Percentiles rank a stretch among this genome's conserved stretches.
Conservation (phyloP, 2,329 filamentous ascomycete species). For the Didymella exigua region DNA sequence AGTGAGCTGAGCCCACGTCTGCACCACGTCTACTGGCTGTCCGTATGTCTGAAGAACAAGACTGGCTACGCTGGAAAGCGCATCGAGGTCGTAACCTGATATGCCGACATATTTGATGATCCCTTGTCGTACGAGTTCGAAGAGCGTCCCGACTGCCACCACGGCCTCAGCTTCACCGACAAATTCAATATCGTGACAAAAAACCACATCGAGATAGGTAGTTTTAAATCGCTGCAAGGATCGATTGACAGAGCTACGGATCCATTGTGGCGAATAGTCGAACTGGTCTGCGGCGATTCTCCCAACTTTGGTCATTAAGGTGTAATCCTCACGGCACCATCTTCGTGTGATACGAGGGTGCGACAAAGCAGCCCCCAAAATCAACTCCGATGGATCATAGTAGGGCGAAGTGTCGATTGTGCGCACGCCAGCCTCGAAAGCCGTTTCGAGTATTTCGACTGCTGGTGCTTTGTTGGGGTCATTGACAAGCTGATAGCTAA, state of each 20-base stretch:
- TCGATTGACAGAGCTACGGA: not conserved
- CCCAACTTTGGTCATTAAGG: slow-evolving; percentile 3
- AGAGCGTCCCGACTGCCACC: not conserved
- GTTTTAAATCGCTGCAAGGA: slow-evolving; percentile 1
- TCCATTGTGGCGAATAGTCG: slow-evolving; percentile 2
- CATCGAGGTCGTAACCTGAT: slow-evolving; percentile 1
- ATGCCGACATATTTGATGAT: not conserved
- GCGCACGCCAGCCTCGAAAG: not conserved
- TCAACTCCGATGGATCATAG: slow-evolving; percentile 4
- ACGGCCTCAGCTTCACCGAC: slow-evolving; percentile 1
- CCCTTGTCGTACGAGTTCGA: not conserved
- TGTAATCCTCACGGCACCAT: slow-evolving; percentile 1
- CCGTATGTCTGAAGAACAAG: not conserved
- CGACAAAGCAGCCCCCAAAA: not conserved
- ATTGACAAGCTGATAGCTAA: slow-evolving; percentile 4
- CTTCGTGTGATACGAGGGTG: slow-evolving; percentile 1
- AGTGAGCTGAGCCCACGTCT: slow-evolving; percentile 3
- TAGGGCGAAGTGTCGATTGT: slow-evolving; percentile 6
- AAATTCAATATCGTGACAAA: slow-evolving; percentile 3
- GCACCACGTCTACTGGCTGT: slow-evolving; percentile 1
- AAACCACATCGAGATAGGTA: not conserved
- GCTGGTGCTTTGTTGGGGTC: not conserved
- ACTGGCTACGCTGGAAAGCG: not conserved
- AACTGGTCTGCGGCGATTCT: slow-evolving; percentile 1
- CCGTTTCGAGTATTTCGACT: not conserved